Base-by-base conservation (phyloP, 2,329 filamentous ascomycete species). In the Proliferodiscus dingleyae region DNA sequence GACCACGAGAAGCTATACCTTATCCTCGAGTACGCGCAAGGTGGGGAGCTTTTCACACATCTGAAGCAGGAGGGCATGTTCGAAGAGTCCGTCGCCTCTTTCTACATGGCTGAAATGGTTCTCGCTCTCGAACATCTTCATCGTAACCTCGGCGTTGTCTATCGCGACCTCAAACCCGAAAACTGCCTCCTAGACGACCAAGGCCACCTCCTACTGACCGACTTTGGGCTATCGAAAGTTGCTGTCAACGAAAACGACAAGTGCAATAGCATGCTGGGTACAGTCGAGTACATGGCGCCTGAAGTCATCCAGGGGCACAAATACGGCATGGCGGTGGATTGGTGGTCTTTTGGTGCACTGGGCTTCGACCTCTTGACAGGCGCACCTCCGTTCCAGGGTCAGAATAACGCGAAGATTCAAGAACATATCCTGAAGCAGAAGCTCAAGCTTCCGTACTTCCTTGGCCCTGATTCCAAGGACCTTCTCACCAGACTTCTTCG, bases 91-190 rank as follows among this genome's bases (percentile, higher is more conserved):
- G 85, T 85, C 2, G 87, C 91, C 0, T 88, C 90, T 1, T 98
- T 97, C 67, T 98, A 98, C 75, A 95, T 97, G 87, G 94, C 89
- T 0, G 90, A 98, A 70, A 94, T 98, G 82, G 82, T 95, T 4
- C 80, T 98, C 19, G 94, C 93, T 23, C 78, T 98, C 37, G 88
- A 91, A 29, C 90, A 98, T 66, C 78, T 98, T 21, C 93, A 98
- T 69, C 83, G 87, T 57, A 89, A 85, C 52, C 81, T 97, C 18
- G 91, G 93, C 13, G 90, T 98, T 40, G 85, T 98, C 53, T 98
- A 98, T 68, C 87, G 93, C 51, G 93, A 98, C 63, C 75, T 98
- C 48, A 98, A 98, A 72, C 93, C 93, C 0, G 93, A 98, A 67
- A 98, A 98, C 66, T 97, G 91, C 61, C 83, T 98, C 19, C 73